phyloP scores from a whole-genome alignment of 768 basidiomycete species.

The Auriscalpium vulgare region DNA sequence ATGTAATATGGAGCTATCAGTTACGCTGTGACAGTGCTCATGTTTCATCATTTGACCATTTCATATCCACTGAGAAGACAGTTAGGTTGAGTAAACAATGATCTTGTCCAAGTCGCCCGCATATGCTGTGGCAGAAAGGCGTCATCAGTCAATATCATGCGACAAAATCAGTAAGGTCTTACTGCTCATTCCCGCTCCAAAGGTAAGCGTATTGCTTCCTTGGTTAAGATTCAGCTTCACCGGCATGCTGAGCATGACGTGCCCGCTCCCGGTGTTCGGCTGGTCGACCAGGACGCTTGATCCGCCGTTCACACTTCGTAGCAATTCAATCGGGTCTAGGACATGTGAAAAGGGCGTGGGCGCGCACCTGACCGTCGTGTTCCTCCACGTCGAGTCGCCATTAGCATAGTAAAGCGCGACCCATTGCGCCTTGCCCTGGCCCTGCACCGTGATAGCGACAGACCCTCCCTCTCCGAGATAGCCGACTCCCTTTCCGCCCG shows the following conservation, averaged over 20 bases:
- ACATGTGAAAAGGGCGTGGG: no score
- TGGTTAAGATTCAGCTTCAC: constrained; percentile 41
- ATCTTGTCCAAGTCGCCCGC: constrained; percentile 57
- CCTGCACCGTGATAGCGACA: constrained; percentile 47
- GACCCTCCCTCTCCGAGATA: constrained; percentile 53
- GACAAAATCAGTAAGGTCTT: constrained; percentile 17
- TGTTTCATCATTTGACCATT: no score
- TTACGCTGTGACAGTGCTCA: no score
- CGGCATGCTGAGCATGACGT: constrained; percentile 47
- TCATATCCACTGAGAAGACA: no score
- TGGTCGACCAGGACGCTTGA: constrained; percentile 44
- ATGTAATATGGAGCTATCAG: no score
- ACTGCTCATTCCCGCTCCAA: constrained; percentile 44
- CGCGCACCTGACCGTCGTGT: constrained; percentile 46
- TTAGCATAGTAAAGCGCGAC: constrained; percentile 55
- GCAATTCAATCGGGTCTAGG: no score
- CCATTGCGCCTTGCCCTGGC: constrained; percentile 48
- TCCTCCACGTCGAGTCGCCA: constrained; percentile 51
- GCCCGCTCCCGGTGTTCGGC: constrained; percentile 47
- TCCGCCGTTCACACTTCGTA: constrained; percentile 48
- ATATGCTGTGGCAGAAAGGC: constrained; percentile 25
- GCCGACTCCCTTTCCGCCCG: constrained; percentile 45
- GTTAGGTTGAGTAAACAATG: constrained; percentile 35
- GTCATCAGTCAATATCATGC: neutral
- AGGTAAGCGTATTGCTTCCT: constrained; percentile 45